A percentile compares a stretch with the other conserved stretches of the same genome.
Evolutionary conservation across 371 early-diverging fungal genomes (phyloP).

Genomic region (Mucor mucedo): DNA sequence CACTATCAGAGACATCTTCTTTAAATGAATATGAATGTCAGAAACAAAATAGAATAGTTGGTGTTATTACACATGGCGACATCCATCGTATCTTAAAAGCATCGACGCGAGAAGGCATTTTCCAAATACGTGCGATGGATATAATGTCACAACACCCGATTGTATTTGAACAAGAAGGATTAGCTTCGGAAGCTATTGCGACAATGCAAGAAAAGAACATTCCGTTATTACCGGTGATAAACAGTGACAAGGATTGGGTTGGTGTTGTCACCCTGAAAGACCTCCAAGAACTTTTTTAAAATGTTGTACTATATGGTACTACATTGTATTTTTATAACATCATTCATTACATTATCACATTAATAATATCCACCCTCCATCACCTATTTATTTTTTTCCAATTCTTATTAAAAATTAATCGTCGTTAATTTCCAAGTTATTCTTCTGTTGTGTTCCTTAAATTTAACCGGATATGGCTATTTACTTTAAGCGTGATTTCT

Average conservation of each 20-base stretch:
- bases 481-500: too few species aligned
- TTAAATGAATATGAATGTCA: slow-evolving; percentile 17
- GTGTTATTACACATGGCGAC: slow-evolving; percentile 52
- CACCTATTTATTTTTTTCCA: too few species aligned
- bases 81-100: slow-evolving; percentile 44
- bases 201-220: slow-evolving; percentile 37
- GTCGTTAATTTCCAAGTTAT: too few species aligned
- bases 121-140: slow-evolving; percentile 44
- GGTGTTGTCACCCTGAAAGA: slow-evolving; percentile 53
- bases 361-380: too few species aligned
- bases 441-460: too few species aligned
- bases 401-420: too few species aligned
- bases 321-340: too few species aligned
- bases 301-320: too few species aligned
- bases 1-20: slow-evolving; percentile 32
- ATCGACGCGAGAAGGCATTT: slow-evolving; percentile 39
- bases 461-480: too few species aligned
- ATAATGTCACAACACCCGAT: slow-evolving; percentile 46
- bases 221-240: slow-evolving; percentile 47
- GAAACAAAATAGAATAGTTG: slow-evolving; percentile 26
- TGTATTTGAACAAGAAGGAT: slow-evolving; percentile 30
- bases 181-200: slow-evolving; percentile 47
- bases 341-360: too few species aligned
- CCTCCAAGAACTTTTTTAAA: slow-evolving; percentile 50
- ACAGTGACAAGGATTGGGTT: slow-evolving; percentile 31